Evolutionary conservation across 495 filamentous ascomycete species (phyloP).

Genomic region (Hypoxylon intermedium): DNA sequence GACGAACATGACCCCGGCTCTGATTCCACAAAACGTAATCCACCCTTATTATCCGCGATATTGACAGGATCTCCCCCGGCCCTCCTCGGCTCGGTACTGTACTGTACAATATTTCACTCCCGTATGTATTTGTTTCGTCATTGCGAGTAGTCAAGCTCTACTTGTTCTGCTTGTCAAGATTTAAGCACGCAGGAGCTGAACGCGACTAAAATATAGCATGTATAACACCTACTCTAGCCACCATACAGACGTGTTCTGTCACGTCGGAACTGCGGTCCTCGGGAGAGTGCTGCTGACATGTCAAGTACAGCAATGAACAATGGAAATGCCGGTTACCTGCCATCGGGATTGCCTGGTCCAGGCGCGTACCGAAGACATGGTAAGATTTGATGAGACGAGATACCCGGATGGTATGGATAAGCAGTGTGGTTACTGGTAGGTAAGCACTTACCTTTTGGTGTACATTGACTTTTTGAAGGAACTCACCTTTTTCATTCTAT

Average conservation of each 20-base stretch:
- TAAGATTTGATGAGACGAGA: slow-evolving; percentile 33
- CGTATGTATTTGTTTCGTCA: background rate
- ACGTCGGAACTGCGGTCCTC: background rate
- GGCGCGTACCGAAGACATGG: slow-evolving; percentile 34
- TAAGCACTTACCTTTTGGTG: too few species aligned
- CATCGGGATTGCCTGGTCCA: slow-evolving; percentile 15
- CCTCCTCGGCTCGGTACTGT: background rate
- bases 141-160: slow-evolving; percentile 4
- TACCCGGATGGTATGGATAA: slow-evolving; percentile 17
- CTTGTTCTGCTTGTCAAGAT: background rate
- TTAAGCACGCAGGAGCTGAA: background rate
- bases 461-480: slow-evolving; percentile 1
- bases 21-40: slow-evolving; percentile 14
- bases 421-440: too few species aligned
- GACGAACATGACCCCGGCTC: slow-evolving; percentile 15
- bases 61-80: slow-evolving; percentile 28
- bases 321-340: slow-evolving; percentile 17
- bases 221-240: background rate
- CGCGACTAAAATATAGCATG: background rate
- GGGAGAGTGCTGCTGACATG: slow-evolving; percentile 24
- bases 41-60: slow-evolving; percentile 31
- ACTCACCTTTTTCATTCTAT: slow-evolving; percentile 5
- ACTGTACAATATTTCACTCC: background rate
- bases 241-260: too few species aligned
- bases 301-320: slow-evolving; percentile 6